phyloP scores from a whole-genome alignment of 225 moss, liverwort and hornwort species.

The Physcomitrium patens region DNA sequence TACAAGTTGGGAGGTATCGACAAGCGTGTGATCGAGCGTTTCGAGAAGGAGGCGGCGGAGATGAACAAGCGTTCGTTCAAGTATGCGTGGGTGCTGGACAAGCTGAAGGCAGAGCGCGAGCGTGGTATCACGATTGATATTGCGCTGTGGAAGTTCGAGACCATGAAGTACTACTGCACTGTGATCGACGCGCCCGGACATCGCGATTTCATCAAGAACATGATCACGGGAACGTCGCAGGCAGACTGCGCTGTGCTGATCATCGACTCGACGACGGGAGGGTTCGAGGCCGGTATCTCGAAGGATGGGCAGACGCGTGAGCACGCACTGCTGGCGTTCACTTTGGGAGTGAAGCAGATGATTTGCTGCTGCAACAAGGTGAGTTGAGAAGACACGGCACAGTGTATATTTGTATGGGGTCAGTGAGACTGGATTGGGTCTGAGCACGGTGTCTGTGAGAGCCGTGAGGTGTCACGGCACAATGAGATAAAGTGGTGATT shows the following conservation, averaged over 20 bases:
- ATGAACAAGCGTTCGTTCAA: conserved; percentile 84
- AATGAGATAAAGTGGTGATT: background rate
- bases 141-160: conserved; percentile 72
- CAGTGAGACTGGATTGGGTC: too few relatives aligned
- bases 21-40: conserved; percentile 75
- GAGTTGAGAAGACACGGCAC: background rate
- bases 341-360: conserved; percentile 88
- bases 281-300: conserved; percentile 69
- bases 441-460: too few relatives aligned
- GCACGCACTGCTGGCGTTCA: conserved; percentile 83
- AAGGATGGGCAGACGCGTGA: conserved; percentile 80
- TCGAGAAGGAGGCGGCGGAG: conserved; percentile 74
- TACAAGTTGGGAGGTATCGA: conserved; percentile 70
- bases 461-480: too few relatives aligned
- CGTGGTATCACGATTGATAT: conserved; percentile 74
- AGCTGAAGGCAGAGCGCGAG: conserved; percentile 75
- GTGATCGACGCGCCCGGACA: conserved; percentile 70
- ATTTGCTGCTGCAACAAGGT: conserved; percentile 76
- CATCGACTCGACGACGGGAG: conserved; percentile 73
- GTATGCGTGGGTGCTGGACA: conserved; percentile 76
- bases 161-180: conserved; percentile 64
- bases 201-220: conserved; percentile 79
- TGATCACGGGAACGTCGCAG: conserved; percentile 73
- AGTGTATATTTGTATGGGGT: too few relatives aligned
- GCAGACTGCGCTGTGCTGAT: conserved; percentile 74